A percentile compares a stretch with the other conserved stretches of the same genome.
Evolutionary conservation across 257 asterid genomes (phyloP).

Genomic region (Paraleonurus japonicus): DNA sequence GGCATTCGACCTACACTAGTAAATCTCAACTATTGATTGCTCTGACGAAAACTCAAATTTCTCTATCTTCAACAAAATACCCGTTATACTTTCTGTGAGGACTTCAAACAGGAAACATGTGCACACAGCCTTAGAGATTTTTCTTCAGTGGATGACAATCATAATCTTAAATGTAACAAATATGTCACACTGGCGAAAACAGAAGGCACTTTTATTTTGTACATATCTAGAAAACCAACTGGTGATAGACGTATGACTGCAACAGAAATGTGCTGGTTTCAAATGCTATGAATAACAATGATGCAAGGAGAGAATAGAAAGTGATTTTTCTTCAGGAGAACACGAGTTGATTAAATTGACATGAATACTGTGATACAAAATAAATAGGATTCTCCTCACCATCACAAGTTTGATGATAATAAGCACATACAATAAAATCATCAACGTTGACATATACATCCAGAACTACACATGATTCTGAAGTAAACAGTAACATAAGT

Average conservation of each 20-base stretch:
- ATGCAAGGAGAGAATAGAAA: neutral
- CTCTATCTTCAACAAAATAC: neutral
- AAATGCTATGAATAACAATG: neutral
- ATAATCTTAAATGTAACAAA: neutral
- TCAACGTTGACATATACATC: neutral
- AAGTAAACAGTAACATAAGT: neutral
- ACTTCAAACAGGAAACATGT: neutral
- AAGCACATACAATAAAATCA: neutral
- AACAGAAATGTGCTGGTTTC: neutral
- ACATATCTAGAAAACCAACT: neutral
- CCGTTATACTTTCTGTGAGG: neutral
- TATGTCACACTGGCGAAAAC: neutral
- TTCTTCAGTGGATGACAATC: neutral
- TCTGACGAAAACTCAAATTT: neutral
- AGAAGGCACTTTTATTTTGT: neutral
- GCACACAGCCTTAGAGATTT: neutral
- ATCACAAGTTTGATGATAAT: constrained; percentile 4
- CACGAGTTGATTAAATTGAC: neutral
- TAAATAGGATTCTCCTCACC: neutral
- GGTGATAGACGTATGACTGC: neutral
- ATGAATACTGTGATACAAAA: neutral
- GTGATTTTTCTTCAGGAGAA: neutral
- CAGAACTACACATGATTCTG: neutral
- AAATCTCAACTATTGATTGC: neutral
- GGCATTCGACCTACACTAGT: neutral